Percentiles rank a stretch among this genome's conserved stretches.
These are phyloP conservation scores for Beta macrorhiza DNA, from an alignment of 179 eudicot species.

Conservation along the genomic window DNA sequence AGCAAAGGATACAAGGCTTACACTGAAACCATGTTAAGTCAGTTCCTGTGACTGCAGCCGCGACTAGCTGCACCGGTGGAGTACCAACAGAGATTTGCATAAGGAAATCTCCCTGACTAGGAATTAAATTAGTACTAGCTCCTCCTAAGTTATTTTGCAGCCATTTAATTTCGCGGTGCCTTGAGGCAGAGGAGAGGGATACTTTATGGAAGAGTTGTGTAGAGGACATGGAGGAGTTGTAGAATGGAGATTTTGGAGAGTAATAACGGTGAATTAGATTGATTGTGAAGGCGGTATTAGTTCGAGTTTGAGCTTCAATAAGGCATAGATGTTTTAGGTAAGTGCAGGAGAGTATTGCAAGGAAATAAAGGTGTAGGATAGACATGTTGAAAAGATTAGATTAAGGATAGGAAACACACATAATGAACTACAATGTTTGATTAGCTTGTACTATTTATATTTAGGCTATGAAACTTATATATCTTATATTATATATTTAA, in stretches of 20 bases:
- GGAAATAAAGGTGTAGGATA: constrained; percentile 18
- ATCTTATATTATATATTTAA: neutral
- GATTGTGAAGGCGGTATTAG: constrained; percentile 6
- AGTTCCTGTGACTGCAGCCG: constrained; percentile 11
- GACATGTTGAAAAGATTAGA: constrained; percentile 20
- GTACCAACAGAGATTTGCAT: constrained; percentile 24
- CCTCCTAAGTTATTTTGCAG: neutral
- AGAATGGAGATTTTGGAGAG: constrained; percentile 20
- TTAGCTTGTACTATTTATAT: neutral
- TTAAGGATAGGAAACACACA: neutral
- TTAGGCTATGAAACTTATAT: neutral
- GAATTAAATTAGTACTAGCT: constrained; percentile 3
- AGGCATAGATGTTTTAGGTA: neutral
- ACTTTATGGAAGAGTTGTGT: neutral
- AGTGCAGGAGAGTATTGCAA: constrained; percentile 15
- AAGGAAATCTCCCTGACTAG: constrained; percentile 20
- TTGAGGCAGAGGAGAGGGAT: constrained; percentile 13
- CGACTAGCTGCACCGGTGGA: constrained; percentile 19
- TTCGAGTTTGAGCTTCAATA: constrained; percentile 10
- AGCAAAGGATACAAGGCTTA: constrained; percentile 20
- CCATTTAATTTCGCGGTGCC: neutral
- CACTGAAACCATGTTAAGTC: constrained; percentile 34
- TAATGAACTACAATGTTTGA: neutral
- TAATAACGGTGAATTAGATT: constrained; percentile 16
- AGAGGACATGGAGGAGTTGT: constrained; percentile 16